Base-by-base conservation (phyloP, 2,329 filamentous ascomycete genomes). In the Neurospora crassa region DNA sequence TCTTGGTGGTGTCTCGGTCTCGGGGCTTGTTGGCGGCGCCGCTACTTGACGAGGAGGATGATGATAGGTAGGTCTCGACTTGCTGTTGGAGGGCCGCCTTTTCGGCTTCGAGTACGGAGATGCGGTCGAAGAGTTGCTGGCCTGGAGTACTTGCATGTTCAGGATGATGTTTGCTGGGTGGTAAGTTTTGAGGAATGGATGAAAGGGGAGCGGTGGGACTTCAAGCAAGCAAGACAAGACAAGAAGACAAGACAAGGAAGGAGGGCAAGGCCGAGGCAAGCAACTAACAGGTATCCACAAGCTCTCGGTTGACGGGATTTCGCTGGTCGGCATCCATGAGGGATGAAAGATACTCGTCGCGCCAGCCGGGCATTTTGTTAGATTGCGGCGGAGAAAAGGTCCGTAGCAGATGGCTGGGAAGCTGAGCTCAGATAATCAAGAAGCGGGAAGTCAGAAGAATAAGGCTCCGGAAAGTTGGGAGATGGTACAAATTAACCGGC, bases 281-380 rank as follows among this genome's bases (percentile, higher is more conserved):
- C 45, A 53, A 79, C 88, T 75, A 79, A 97, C 94, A 97, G 73
- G 92, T 90, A 79, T 93, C 87, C 77, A 97, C 91, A 73, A 96
- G 87, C 69, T 89, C 86, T 77, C 84, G 83, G 75, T 88, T 88
- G 72, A 89, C 83, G 5, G 85, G 84, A 75, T 83, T 85, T 72
- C 93, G 91, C 74, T 89, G 86, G 77, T 89, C 86, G 77, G 93
- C 92, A 77, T 91, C 90, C 76, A 89, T 87, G 75, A 98, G 85
- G 74, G 91, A 91, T 73, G 88, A 84, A 73, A 92, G 85, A 80
- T 97, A 97, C 77, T 96, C 92, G 75, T 92, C 89, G 78, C 90
- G 88, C 92, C 94, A 96, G 83, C 87, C 88, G 74, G 88, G 85
- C 85, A 87, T 87, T 72, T 41, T 78, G 75, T 34, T 41, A 24